Percentiles rank a stretch among this genome's conserved stretches.
Evolutionary conservation across 768 basidiomycete genomes (phyloP).

Genomic region (Kwoniella dendrophila): DNA sequence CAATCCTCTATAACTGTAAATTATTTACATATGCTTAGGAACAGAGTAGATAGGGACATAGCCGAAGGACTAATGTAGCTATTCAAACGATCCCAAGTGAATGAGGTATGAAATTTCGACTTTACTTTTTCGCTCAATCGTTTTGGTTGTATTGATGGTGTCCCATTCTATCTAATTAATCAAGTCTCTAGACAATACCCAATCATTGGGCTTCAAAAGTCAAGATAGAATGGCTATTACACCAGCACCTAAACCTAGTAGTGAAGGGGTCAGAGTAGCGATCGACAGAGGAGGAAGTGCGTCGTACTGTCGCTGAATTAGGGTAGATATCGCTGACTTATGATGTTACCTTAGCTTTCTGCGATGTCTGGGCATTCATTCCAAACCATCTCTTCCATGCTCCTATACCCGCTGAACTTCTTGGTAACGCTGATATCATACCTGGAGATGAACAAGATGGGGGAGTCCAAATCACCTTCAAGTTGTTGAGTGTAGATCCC

Average conservation of each 20-base stretch:
- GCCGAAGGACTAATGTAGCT: no score
- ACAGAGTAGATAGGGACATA: no score
- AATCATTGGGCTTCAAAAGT: no score
- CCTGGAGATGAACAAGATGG: conserved; percentile 12
- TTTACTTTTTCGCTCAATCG: no score
- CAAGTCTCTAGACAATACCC: no score
- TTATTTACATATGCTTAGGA: no score
- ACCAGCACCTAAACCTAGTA: neutral
- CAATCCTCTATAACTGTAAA: no score
- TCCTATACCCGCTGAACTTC: conserved; percentile 18
- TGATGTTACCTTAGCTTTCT: conserved; percentile 22
- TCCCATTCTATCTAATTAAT: no score
- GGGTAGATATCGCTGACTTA: neutral
- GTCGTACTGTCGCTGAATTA: neutral
- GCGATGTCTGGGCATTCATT: conserved; percentile 41
- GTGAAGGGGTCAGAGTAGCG: conserved; percentile 29
- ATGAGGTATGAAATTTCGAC: no score
- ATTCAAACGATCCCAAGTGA: no score
- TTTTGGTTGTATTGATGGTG: no score
- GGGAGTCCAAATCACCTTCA: conserved; percentile 41
- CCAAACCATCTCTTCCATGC: conserved; percentile 63
- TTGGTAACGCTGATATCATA: conserved; percentile 39
- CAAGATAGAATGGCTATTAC: conserved; percentile 9
- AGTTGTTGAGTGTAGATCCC: conserved; percentile 81
- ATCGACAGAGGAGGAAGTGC: conserved; percentile 63